These are phyloP conservation scores for Fusarium oligoseptatum DNA, from an alignment of 2,329 filamentous ascomycete species.

Conservation along the genomic window DNA sequence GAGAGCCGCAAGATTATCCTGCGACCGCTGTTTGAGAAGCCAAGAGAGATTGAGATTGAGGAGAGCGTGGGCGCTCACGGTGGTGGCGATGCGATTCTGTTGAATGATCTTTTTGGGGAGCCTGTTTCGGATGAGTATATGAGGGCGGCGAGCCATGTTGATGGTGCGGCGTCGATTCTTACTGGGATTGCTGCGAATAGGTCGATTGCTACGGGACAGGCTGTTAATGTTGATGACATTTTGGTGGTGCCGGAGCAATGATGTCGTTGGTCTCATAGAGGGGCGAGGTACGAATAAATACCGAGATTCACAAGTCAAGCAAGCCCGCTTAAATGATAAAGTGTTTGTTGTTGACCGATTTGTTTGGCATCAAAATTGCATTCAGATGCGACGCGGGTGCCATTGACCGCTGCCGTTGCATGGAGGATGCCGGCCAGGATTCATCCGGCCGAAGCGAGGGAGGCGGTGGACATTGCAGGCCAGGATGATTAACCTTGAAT, in stretches of 20 bases:
- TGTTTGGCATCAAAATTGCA: background rate
- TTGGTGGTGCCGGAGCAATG: constrained; percentile 43
- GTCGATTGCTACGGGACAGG: constrained; percentile 69
- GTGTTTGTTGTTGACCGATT: background rate
- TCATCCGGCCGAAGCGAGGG: background rate
- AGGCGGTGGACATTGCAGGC: background rate
- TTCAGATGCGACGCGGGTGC: background rate
- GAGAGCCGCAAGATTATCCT: constrained; percentile 64
- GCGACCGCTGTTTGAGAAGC: constrained; percentile 68
- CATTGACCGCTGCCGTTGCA: background rate
- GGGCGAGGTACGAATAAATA: background rate
- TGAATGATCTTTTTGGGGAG: constrained; percentile 70
- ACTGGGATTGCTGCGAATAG: constrained; percentile 71
- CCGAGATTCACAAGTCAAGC: background rate
- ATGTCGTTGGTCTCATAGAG: background rate
- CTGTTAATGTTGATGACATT: constrained; percentile 68
- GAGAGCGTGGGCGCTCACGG: constrained; percentile 69
- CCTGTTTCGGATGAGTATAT: constrained; percentile 63
- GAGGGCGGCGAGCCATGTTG: constrained; percentile 69
- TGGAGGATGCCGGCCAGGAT: background rate
- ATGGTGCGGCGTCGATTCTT: constrained; percentile 70
- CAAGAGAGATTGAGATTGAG: constrained; percentile 65
- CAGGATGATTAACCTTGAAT: background rate
- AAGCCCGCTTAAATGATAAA: background rate
- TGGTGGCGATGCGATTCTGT: constrained; percentile 68